phyloP scores from a whole-genome alignment of 2,329 filamentous ascomycete genomes.

The Cladosporium cucumerinum region DNA sequence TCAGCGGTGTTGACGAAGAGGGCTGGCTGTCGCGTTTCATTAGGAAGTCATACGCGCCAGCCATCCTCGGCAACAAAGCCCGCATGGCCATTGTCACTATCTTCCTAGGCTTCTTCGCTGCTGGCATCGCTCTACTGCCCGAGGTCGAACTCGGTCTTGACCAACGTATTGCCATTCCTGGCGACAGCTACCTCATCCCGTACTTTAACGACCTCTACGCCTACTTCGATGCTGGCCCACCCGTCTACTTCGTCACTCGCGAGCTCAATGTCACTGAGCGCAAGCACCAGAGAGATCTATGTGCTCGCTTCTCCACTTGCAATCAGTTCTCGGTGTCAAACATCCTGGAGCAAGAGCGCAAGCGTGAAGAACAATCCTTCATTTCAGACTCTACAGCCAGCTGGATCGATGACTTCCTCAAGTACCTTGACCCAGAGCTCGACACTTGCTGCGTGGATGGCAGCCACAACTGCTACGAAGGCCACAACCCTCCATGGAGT shows the following conservation, averaged over 20 bases:
- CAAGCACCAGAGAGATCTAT: slow-evolving; percentile 76
- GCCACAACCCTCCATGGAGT: slow-evolving; percentile 80
- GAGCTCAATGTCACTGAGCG: slow-evolving; percentile 75
- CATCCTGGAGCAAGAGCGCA: slow-evolving; percentile 89
- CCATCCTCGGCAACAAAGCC: slow-evolving; percentile 72
- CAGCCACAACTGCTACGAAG: slow-evolving; percentile 68
- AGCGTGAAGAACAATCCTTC: slow-evolving; percentile 81
- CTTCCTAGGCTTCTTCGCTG: slow-evolving; percentile 85
- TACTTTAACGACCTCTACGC: slow-evolving; percentile 96
- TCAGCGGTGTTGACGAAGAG: slow-evolving; percentile 73
- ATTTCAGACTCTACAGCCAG: slow-evolving; percentile 85
- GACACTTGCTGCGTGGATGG: slow-evolving; percentile 67
- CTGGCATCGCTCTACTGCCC: slow-evolving; percentile 79
- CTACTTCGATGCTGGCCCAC: slow-evolving; percentile 87
- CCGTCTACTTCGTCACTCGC: slow-evolving; percentile 91
- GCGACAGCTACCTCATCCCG: slow-evolving; percentile 88
- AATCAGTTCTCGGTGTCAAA: slow-evolving; percentile 80
- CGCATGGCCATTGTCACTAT: slow-evolving; percentile 73
- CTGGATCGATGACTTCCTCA: slow-evolving; percentile 95
- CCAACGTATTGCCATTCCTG: slow-evolving; percentile 89
- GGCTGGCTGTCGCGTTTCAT: slow-evolving; percentile 82
- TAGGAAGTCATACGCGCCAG: slow-evolving; percentile 81
- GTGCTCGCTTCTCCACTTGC: slow-evolving; percentile 87
- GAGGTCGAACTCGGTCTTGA: slow-evolving; percentile 84
- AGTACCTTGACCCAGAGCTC: slow-evolving; percentile 88